phyloP scores from a whole-genome alignment of 768 basidiomycete genomes.

The Termitomyces bulborhizus region DNA sequence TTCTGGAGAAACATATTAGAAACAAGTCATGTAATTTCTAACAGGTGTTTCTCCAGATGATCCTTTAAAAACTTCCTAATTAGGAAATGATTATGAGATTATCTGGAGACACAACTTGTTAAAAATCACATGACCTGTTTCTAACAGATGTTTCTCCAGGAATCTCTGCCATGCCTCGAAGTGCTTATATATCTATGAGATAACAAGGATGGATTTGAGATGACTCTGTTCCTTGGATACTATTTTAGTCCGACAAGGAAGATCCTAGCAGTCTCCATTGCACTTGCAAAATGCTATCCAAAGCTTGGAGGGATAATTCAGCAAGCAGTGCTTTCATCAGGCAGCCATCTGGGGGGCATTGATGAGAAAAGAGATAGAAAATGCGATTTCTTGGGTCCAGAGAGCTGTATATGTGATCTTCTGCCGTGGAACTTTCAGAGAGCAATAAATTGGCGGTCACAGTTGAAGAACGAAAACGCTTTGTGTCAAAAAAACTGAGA shows the following conservation, averaged over 20 bases:
- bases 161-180: too few species aligned
- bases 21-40: too few species aligned
- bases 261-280: not conserved
- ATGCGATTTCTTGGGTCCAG: not conserved
- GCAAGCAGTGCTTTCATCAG: not conserved
- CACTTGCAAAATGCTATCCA: not conserved
- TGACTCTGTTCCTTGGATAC: not conserved
- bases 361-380: not conserved
- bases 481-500: not conserved
- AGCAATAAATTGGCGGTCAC: too few species aligned
- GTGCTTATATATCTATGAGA: too few species aligned
- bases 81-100: not conserved
- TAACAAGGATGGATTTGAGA: too few species aligned
- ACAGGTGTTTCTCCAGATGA: too few species aligned
- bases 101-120: too few species aligned
- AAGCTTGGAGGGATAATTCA: not conserved
- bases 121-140: too few species aligned
- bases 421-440: too few species aligned
- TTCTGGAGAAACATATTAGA: too few species aligned
- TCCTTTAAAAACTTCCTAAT: too few species aligned
- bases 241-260: not conserved
- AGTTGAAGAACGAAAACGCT: not conserved
- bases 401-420: not conserved
- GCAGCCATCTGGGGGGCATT: not conserved
- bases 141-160: too few species aligned